Percentiles rank a stretch among this genome's conserved stretches.
These are phyloP conservation scores for Microbotryum saponariae DNA, from an alignment of 1,284 basidiomycete genomes.

Conservation along the genomic window DNA sequence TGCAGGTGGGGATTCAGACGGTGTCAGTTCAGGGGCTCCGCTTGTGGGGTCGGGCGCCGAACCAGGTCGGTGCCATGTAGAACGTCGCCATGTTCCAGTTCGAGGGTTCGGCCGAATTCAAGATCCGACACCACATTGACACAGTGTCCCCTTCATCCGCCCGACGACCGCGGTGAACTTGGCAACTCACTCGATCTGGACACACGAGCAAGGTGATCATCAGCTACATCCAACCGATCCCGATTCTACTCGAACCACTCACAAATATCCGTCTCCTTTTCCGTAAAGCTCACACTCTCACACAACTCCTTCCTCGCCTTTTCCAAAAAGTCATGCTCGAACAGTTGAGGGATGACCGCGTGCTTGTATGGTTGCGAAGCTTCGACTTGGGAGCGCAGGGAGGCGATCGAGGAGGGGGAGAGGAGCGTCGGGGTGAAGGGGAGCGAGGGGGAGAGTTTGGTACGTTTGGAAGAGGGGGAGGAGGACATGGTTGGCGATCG, in stretches of 20 bases:
- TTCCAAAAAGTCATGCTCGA: constrained; percentile 42
- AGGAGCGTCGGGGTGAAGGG: no score
- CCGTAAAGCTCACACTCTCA: constrained; percentile 78
- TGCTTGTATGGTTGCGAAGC: constrained; percentile 56
- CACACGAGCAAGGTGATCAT: not conserved
- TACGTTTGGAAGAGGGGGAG: not conserved
- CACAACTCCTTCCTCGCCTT: constrained; percentile 48
- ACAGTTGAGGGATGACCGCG: constrained; percentile 69
- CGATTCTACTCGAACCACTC: constrained; percentile 51
- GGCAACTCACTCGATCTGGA: constrained; percentile 44
- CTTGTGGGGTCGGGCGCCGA: not conserved
- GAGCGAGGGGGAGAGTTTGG: not conserved
- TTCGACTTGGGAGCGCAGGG: no score
- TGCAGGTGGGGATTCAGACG: constrained; percentile 1
- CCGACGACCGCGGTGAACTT: not conserved
- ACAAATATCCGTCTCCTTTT: constrained; percentile 99
- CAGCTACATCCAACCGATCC: constrained; percentile 1
- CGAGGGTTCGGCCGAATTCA: no score
- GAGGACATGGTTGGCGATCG: not conserved
- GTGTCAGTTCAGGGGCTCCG: not conserved
- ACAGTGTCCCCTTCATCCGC: no score
- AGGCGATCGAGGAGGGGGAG: no score
- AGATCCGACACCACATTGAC: no score
- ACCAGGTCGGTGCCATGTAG: not conserved
- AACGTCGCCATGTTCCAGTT: no score